A percentile compares a stretch with the other conserved stretches of the same genome.
These are phyloP conservation scores for Neonectria hederae DNA, from an alignment of 2,329 filamentous ascomycete genomes.

Conservation along the genomic window DNA sequence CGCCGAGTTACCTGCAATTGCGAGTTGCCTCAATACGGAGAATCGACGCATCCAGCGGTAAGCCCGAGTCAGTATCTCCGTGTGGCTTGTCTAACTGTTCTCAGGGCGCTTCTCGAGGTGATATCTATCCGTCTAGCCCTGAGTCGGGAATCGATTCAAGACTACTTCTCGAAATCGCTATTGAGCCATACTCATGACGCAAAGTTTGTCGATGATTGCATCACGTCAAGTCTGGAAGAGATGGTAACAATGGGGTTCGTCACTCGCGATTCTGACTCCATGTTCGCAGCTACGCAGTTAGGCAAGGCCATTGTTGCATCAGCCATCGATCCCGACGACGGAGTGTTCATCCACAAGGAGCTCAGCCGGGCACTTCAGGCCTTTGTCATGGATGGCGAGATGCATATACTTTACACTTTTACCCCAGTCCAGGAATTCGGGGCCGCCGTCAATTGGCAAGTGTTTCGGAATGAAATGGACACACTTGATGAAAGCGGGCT, in stretches of 20 bases:
- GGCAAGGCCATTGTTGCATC: slow-evolving; percentile 78
- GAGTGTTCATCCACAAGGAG: slow-evolving; percentile 76
- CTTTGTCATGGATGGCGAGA: slow-evolving; percentile 83
- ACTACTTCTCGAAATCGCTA: slow-evolving; percentile 75
- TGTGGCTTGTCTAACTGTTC: slow-evolving; percentile 24
- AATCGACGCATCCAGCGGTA: slow-evolving; percentile 74
- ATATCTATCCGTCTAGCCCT: slow-evolving; percentile 75
- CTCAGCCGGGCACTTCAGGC: slow-evolving; percentile 72
- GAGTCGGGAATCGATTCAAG: slow-evolving; percentile 69
- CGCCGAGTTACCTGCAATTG: slow-evolving; percentile 74
- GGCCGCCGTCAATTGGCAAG: slow-evolving; percentile 73
- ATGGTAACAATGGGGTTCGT: slow-evolving; percentile 67
- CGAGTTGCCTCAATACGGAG: slow-evolving; percentile 74
- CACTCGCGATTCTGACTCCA: slow-evolving; percentile 56
- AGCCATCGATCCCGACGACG: slow-evolving; percentile 77
- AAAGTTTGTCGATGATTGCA: slow-evolving; percentile 60
- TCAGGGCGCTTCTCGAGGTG: slow-evolving; percentile 75
- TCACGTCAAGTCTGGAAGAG: slow-evolving; percentile 68
- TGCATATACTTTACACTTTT: slow-evolving; percentile 82
- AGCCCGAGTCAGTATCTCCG: neutral
- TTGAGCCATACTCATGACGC: slow-evolving; percentile 66
- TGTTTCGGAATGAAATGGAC: slow-evolving; percentile 77
- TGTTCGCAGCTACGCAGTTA: slow-evolving; percentile 70
- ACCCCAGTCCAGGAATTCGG: slow-evolving; percentile 72
- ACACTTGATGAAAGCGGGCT: slow-evolving; percentile 75